Base-by-base conservation (phyloP, 768 basidiomycete species). In the Boletus barrowsii region DNA sequence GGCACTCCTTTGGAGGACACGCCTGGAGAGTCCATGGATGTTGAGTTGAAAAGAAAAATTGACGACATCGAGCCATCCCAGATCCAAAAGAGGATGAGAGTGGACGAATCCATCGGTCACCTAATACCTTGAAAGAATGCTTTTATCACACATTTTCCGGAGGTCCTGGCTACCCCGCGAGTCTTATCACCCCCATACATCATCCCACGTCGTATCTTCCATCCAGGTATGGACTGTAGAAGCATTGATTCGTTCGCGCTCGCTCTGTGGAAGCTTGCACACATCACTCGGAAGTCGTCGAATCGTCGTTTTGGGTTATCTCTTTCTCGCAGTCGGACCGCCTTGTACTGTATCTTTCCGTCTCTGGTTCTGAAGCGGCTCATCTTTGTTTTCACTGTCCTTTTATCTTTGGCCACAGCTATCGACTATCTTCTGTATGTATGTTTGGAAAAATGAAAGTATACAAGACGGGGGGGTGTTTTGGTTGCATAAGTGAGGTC, bases 11-110 rank as follows among this genome's bases (percentile, higher is more conserved):
- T 61, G 50, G 78, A 80, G 42, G 70, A 72, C 51, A 74, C 74
- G 11, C 62, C 67, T 14, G 71, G 75, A 55, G 72, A 75, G 57
- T 72, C 79, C 29, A 74, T 76, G 62, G 83, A 83, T 17, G 51
- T 74, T 53, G 86, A 87, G 58, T 64, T 83, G 70, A 87, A 86
- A 75, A 74, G 83, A 69, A 75, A 77, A 63, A 63, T 81, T 67
- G 82, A 84, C 51, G 79, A 81, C 60, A 59, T 77, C 53, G 83
- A 82, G 53, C 64, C 73, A 54, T 68, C 60, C 35, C 79, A 82
- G 61, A 79, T 79, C 52, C 72, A 76, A 58, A 89, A 89, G 82
- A 87, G 85, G 79, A 83, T 88, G 80, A 79, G 84, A 68, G 79
- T 87, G 75, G 83, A 83, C 59, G 75, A 76, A 63, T 65, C 75